Evolutionary conservation across 2,329 filamentous ascomycete genomes (phyloP).

Genomic region (Talaromyces sp.): DNA sequence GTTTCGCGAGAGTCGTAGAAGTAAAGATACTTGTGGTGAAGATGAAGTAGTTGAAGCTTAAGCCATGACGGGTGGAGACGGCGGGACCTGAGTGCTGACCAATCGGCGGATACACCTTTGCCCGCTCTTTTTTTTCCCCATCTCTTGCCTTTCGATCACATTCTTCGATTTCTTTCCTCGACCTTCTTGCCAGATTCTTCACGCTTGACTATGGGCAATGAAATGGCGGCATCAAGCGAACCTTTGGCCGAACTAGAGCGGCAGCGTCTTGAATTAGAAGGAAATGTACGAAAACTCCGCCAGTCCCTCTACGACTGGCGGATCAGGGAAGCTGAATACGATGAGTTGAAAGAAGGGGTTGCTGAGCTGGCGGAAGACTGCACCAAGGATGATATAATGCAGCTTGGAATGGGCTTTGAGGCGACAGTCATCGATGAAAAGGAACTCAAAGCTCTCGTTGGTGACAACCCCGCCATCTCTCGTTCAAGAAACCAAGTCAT

Average conservation of each 20-base stretch:
- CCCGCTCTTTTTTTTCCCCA: neutral
- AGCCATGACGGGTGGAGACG: neutral
- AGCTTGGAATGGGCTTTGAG: slow-evolving; percentile 39
- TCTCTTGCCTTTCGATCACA: slow-evolving; percentile 7
- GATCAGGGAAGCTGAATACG: slow-evolving; percentile 86
- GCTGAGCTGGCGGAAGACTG: slow-evolving; percentile 47
- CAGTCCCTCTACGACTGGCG: slow-evolving; percentile 82
- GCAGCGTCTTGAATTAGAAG: slow-evolving; percentile 69
- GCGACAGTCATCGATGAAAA: slow-evolving; percentile 38
- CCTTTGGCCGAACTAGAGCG: slow-evolving; percentile 65
- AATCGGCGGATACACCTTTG: slow-evolving; percentile 10
- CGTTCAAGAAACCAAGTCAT: slow-evolving; percentile 59
- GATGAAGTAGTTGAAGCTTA: neutral
- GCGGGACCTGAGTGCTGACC: slow-evolving; percentile 8
- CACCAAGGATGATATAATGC: slow-evolving; percentile 50
- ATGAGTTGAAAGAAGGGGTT: slow-evolving; percentile 79
- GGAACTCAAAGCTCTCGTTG: slow-evolving; percentile 52
- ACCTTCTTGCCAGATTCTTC: neutral
- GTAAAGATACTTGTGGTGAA: no score
- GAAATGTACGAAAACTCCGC: slow-evolving; percentile 66
- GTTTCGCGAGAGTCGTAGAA: neutral
- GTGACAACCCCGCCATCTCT: slow-evolving; percentile 34
- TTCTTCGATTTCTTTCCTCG: neutral
- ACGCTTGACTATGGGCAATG: neutral
- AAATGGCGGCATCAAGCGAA: slow-evolving; percentile 36